These are phyloP conservation scores for Takashimella koratensis DNA, from an alignment of 1,284 basidiomycete species.

Conservation along the genomic window DNA sequence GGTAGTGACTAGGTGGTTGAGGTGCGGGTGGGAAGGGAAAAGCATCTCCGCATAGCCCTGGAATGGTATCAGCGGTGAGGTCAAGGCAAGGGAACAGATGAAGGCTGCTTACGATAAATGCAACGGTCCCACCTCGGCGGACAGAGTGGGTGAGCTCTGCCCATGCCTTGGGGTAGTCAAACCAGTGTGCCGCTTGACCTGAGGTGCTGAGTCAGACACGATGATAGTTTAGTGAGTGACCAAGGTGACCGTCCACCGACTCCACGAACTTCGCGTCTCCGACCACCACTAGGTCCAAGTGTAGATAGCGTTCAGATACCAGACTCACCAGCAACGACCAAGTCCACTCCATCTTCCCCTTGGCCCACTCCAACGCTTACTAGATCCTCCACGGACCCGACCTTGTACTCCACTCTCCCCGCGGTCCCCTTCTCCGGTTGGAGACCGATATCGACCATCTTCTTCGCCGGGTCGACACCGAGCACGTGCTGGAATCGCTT, in stretches of 20 bases:
- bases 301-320: neutral
- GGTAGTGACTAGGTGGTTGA: conserved; percentile 57
- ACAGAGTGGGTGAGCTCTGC: conserved; percentile 63
- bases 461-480: conserved; percentile 67
- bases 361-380: conserved; percentile 34
- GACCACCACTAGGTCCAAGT: neutral
- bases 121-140: conserved; percentile 64
- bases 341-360: conserved; percentile 61
- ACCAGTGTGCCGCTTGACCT: conserved; percentile 87
- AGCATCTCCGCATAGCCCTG: conserved; percentile 77
- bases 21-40: conserved; percentile 58
- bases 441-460: conserved; percentile 67
- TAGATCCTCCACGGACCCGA: conserved; percentile 26
- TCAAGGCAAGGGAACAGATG: neutral
- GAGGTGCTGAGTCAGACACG: too few relatives aligned
- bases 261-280: too few relatives aligned
- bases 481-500: conserved; percentile 59
- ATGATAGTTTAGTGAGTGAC: too few relatives aligned
- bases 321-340: conserved; percentile 65
- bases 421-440: conserved; percentile 18
- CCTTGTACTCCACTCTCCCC: conserved; percentile 45
- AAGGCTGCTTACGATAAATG: conserved; percentile 64
- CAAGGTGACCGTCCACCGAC: too few relatives aligned
- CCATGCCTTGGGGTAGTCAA: conserved; percentile 71
- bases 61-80: neutral